Evolutionary conservation across 495 filamentous ascomycete species (phyloP).

Genomic region (Delitschia confertaspora): DNA sequence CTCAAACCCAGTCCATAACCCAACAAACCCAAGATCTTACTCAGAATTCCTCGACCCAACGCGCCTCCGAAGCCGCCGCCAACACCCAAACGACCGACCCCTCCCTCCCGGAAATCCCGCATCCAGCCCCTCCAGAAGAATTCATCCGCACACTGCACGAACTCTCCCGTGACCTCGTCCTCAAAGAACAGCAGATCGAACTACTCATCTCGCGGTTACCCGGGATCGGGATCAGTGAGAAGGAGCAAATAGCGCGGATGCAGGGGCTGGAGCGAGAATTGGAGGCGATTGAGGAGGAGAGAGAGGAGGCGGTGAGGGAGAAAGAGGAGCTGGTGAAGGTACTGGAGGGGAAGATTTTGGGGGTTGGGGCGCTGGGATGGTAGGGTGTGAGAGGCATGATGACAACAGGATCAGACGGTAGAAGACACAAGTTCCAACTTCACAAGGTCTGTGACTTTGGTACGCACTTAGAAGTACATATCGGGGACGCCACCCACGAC

Average conservation of each 20-base stretch:
- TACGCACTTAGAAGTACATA: too few relatives aligned
- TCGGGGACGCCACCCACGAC: too few relatives aligned
- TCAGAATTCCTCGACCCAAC: neutral
- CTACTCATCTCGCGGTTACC: conserved; percentile 73
- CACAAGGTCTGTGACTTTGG: too few relatives aligned
- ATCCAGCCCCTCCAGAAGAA: conserved; percentile 49
- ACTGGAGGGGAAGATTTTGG: conserved; percentile 59
- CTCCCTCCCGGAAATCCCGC: conserved; percentile 1
- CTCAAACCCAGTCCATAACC: conserved; percentile 4
- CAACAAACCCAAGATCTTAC: conserved; percentile 1
- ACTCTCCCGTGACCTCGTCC: conserved; percentile 74
- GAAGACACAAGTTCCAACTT: too few relatives aligned
- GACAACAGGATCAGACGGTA: too few relatives aligned
- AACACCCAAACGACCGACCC: conserved; percentile 28
- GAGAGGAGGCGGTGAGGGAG: conserved; percentile 60
- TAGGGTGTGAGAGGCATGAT: conserved; percentile 8
- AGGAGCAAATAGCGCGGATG: conserved; percentile 69
- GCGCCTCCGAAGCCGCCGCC: conserved; percentile 1
- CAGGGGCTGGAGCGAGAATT: conserved; percentile 67
- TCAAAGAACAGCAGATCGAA: conserved; percentile 94
- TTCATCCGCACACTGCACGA: conserved; percentile 68
- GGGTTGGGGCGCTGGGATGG: conserved; percentile 31
- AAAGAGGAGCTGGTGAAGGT: conserved; percentile 55
- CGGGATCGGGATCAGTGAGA: conserved; percentile 75
- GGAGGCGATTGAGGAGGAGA: conserved; percentile 60